Evolutionary conservation across 1,284 basidiomycete genomes (phyloP).

Genomic region (Melanopsichium pennsylvanicum): DNA sequence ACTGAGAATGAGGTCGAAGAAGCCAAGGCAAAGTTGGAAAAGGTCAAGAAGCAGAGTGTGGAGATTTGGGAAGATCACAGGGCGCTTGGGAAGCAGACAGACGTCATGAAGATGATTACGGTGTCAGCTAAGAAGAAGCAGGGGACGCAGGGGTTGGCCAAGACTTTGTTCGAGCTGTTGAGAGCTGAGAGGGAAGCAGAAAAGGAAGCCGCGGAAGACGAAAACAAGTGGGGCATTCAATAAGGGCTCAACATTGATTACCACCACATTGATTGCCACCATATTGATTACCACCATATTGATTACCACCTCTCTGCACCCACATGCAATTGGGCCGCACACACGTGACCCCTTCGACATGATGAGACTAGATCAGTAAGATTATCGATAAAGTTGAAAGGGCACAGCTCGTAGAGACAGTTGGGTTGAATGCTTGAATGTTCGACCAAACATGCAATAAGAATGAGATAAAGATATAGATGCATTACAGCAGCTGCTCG

Average conservation of each 20-base stretch:
- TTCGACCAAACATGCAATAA: no score
- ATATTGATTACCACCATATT: not conserved
- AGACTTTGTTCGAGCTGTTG: slow-evolving; percentile 31
- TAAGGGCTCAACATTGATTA: no score
- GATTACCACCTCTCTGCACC: no score
- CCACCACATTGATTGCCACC: no score
- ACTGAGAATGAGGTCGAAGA: slow-evolving; percentile 5
- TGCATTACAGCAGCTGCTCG: slow-evolving; percentile 1
- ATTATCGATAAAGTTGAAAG: not conserved
- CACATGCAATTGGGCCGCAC: no score
- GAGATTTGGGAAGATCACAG: slow-evolving; percentile 30
- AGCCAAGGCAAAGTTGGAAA: slow-evolving; percentile 29
- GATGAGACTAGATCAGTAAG: no score
- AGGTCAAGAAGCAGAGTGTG: slow-evolving; percentile 2
- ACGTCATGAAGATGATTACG: slow-evolving; percentile 33
- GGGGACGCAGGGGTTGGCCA: slow-evolving; percentile 32
- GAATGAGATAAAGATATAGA: no score
- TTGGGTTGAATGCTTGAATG: no score
- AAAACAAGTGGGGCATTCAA: no score
- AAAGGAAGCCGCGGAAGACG: not conserved
- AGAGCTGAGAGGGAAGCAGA: slow-evolving; percentile 9
- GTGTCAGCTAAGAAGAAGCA: slow-evolving; percentile 46
- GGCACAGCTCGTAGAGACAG: slow-evolving; percentile 13
- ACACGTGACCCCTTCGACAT: no score
- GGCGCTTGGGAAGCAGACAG: no score